phyloP scores from a whole-genome alignment of 257 asterid species.

The Henckelia pumila region DNA sequence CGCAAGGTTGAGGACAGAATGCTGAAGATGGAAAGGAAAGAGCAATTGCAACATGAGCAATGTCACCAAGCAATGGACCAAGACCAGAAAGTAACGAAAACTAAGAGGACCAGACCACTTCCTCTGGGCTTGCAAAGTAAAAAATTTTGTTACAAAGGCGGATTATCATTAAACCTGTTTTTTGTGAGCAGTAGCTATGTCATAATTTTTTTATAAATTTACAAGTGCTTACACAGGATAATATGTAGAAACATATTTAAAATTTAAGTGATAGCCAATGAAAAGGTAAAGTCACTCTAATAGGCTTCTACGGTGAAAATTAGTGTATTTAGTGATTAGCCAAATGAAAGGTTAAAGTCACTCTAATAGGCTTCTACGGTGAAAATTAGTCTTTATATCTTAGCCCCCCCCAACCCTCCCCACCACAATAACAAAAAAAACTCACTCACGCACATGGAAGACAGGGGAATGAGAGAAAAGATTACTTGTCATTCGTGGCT shows the following conservation, averaged over 20 bases:
- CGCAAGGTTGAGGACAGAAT: slow-evolving; percentile 82
- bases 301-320: background rate
- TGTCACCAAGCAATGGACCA: slow-evolving; percentile 90
- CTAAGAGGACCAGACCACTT: slow-evolving; percentile 85
- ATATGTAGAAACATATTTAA: no score
- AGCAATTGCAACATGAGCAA: slow-evolving; percentile 74
- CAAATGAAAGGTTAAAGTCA: background rate
- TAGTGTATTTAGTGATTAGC: background rate
- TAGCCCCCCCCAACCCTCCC: background rate
- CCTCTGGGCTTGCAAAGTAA: slow-evolving; percentile 72
- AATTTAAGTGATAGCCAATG: background rate
- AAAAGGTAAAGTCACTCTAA: background rate
- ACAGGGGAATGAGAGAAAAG: slow-evolving; percentile 24
- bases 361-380: background rate
- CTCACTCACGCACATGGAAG: background rate
- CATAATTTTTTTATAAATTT: background rate
- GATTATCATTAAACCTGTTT: slow-evolving; percentile 5
- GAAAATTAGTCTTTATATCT: background rate
- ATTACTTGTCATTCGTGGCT: slow-evolving; percentile 69
- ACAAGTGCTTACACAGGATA: background rate
- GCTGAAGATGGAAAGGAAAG: slow-evolving; percentile 75
- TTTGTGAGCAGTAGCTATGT: background rate
- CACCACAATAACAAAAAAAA: background rate
- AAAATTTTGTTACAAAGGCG: slow-evolving; percentile 17
- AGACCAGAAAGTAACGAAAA: slow-evolving; percentile 86